Conservation (phyloP, 768 basidiomycete genomes). For the Boletus sp. region DNA sequence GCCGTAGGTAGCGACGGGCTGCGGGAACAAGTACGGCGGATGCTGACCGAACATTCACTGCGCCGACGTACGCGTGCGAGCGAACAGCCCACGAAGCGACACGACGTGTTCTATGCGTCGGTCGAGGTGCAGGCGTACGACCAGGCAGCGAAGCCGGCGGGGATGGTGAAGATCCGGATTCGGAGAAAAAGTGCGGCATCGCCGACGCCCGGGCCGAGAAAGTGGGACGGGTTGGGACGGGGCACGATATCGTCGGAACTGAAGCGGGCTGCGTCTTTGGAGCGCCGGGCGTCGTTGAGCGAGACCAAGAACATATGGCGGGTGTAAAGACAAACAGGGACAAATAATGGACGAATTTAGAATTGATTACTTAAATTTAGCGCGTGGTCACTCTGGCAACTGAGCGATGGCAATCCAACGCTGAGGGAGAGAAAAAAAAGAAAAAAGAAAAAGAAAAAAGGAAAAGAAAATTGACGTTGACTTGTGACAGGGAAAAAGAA, state of each 20-base stretch:
- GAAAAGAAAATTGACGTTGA: neutral
- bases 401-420: too few relatives aligned
- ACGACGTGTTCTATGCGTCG: constrained; percentile 31
- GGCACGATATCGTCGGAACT: constrained; percentile 31
- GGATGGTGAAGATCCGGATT: constrained; percentile 11
- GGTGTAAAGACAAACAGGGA: constrained; percentile 17
- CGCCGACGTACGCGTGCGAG: constrained; percentile 18
- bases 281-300: constrained; percentile 23
- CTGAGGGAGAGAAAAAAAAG: neutral
- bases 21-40: constrained; percentile 20
- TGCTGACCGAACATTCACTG: constrained; percentile 17
- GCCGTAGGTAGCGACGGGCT: constrained; percentile 7
- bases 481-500: too few relatives aligned
- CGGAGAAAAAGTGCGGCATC: constrained; percentile 18
- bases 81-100: constrained; percentile 19
- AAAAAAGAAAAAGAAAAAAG: neutral
- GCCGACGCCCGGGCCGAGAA: constrained; percentile 17
- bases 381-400: constrained; percentile 16
- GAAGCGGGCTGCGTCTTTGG: constrained; percentile 28
- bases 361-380: neutral
- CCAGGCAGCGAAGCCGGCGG: neutral
- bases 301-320: constrained; percentile 20
- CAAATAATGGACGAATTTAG: constrained; percentile 11
- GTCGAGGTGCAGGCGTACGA: constrained; percentile 6
- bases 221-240: constrained; percentile 13